phyloP scores from a whole-genome alignment of 2,329 filamentous ascomycete species.

The Trichoderma endophyticum region DNA sequence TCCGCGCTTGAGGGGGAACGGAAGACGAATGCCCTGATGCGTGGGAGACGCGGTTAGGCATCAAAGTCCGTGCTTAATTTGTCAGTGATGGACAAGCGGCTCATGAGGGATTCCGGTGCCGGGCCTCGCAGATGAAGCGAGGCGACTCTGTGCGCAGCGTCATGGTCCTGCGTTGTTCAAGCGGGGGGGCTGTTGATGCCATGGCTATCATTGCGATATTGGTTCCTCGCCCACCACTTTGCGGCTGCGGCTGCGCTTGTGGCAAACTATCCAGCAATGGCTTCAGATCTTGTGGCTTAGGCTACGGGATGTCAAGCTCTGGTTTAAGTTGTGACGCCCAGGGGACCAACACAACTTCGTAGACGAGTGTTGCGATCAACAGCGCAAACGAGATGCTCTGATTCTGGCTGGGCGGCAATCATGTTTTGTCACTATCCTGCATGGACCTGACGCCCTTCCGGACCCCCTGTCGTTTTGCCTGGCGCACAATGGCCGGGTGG shows the following conservation, averaged over 20 bases:
- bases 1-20: background rate
- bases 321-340: background rate
- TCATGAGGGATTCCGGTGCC: background rate
- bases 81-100: background rate
- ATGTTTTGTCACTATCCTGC: conserved; percentile 3
- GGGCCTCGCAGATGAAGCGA: background rate
- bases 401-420: background rate
- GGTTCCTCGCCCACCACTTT: background rate
- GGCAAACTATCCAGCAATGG: background rate
- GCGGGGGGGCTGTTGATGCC: background rate
- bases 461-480: conserved; percentile 1
- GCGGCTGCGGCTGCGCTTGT: conserved; percentile 5
- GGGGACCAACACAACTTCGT: background rate
- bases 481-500: background rate
- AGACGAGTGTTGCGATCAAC: background rate
- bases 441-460: conserved; percentile 3
- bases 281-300: conserved; percentile 13
- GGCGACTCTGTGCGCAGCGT: background rate
- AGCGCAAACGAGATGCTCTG: background rate
- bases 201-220: background rate
- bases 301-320: background rate
- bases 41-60: background rate
- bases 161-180: background rate
- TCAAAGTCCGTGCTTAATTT: background rate
- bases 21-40: background rate